Percentiles rank a stretch among this genome's conserved stretches.
These are phyloP conservation scores for Aspergillus melleus DNA, from an alignment of 2,329 filamentous ascomycete genomes.

Conservation along the genomic window DNA sequence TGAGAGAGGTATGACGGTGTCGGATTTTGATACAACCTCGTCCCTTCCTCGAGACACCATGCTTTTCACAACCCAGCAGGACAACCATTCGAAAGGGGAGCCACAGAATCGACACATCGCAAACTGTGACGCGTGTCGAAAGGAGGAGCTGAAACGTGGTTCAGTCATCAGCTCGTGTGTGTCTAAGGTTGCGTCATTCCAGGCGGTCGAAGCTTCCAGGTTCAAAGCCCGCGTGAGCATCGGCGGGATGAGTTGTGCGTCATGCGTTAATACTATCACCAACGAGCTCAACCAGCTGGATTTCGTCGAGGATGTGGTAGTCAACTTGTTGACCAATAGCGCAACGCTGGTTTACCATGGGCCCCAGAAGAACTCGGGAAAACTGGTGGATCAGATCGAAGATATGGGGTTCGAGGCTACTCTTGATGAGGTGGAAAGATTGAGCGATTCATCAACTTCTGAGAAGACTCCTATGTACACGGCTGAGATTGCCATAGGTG, in stretches of 20 bases:
- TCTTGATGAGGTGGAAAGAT: constrained; percentile 36
- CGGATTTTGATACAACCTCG: constrained; percentile 37
- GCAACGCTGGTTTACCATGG: constrained; percentile 61
- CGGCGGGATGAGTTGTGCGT: constrained; percentile 72
- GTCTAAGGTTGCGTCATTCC: constrained; percentile 7
- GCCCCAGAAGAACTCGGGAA: constrained; percentile 44
- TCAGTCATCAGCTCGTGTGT: constrained; percentile 15
- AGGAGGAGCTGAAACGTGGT: constrained; percentile 34
- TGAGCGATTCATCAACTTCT: constrained; percentile 7
- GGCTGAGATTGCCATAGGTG: constrained; percentile 53
- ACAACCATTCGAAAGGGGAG: constrained; percentile 19
- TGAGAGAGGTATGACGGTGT: constrained; percentile 27
- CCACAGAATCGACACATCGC: constrained; percentile 41
- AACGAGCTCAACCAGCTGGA: constrained; percentile 58
- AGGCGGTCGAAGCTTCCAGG: constrained; percentile 6
- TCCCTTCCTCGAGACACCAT: constrained; percentile 31
- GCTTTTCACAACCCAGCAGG: constrained; percentile 21
- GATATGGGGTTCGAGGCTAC: constrained; percentile 51
- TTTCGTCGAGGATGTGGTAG: constrained; percentile 58
- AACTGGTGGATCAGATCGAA: constrained; percentile 51
- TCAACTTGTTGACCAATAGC: constrained; percentile 69
- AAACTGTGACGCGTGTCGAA: constrained; percentile 53
- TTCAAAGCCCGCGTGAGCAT: constrained; percentile 50
- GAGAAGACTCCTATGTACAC: constrained; percentile 24
- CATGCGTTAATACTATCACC: constrained; percentile 66